Evolutionary conservation across 805 yeast genomes (phyloP), one percentile per base, ranked within the genome.

Genomic region (Nakazawaea molendinolei): DNA sequence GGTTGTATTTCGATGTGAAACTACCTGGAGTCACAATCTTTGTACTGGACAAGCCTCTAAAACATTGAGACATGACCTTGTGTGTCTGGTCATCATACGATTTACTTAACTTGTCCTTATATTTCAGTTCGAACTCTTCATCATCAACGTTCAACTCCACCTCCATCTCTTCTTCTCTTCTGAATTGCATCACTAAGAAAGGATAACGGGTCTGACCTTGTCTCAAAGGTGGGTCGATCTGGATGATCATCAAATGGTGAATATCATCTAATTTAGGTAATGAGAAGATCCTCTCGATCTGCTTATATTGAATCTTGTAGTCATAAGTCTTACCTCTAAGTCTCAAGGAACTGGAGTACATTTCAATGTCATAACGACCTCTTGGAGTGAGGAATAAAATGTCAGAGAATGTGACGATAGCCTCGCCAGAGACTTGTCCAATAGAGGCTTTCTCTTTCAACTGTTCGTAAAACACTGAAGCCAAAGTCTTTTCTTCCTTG

Each of bases 181-280:
- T 74, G 53, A 92, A 86, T 62, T 92, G 98, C 56, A 90, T 61
- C 10, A 87, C 90, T 54, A 92, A 65, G 56, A 86, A 92, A 27
- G 96, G 95, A 52, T 92, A 90, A 42, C 95, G 76, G 0, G 98
- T 92, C 63, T 92, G 97, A 38, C 99, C 99, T 63, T 92, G 99
- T 57, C 97, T 79, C 45, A 92, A 67, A 2, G 99, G 98, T 18
- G 98, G 98, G 48, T 90, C 97, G 31, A 92, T 82, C 52, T 94
- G 96, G 42, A 90, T 64, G 5, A 92, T 80, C 53, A 92, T 68
- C 46, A 89, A 65, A 56, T 90, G 95, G 55, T 90, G 95, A 28
- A 83, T 68, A 43, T 87, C 97, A 58, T 92, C 98, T 1, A 95
- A 87, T 53, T 86, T 87, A 18, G 99, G 98, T 46, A 92, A 69